Conservation (phyloP, 306 rosid species). For the Psophocarpus tetragonolobus region DNA sequence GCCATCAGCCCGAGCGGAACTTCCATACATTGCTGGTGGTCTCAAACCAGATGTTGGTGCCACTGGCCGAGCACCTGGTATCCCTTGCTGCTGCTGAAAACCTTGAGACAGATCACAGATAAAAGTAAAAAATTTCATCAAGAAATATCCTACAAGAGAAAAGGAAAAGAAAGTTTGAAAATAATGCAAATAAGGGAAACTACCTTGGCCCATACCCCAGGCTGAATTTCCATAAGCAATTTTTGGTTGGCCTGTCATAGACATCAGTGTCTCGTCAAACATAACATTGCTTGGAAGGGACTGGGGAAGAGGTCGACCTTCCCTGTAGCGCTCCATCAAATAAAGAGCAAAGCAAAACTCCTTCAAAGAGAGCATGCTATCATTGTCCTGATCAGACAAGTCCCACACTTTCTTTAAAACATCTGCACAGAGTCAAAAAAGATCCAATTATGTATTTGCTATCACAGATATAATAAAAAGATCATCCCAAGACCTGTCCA, state of each 20-base stretch:
- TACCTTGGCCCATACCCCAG: conserved; percentile 71
- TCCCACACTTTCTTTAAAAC: conserved; percentile 97
- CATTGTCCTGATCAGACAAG: conserved; percentile 94
- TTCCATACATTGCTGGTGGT: conserved; percentile 51
- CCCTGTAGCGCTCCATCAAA: conserved; percentile 93
- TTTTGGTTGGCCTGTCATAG: conserved; percentile 83
- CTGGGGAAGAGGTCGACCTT: conserved; percentile 85
- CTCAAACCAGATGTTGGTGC: conserved; percentile 55
- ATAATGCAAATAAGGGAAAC: conserved; percentile 15
- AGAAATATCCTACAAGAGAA: conserved; percentile 18
- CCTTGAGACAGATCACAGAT: conserved; percentile 48
- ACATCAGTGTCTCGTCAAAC: conserved; percentile 73
- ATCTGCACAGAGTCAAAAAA: conserved; percentile 61
- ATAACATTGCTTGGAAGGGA: conserved; percentile 70
- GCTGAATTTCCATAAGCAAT: conserved; percentile 58
- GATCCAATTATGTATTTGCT: conserved; percentile 24
- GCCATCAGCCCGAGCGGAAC: conserved; percentile 44
- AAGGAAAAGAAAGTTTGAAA: conserved; percentile 17
- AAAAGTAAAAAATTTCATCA: background rate
- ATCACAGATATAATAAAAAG: conserved; percentile 29
- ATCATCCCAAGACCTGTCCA: conserved; percentile 25
- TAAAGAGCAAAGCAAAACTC: conserved; percentile 94
- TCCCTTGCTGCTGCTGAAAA: conserved; percentile 74
- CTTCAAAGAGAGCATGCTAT: conserved; percentile 95
- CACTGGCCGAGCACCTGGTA: conserved; percentile 55